phyloP scores from a whole-genome alignment of 2,329 filamentous ascomycete genomes.

The Colletotrichum caudatum region DNA sequence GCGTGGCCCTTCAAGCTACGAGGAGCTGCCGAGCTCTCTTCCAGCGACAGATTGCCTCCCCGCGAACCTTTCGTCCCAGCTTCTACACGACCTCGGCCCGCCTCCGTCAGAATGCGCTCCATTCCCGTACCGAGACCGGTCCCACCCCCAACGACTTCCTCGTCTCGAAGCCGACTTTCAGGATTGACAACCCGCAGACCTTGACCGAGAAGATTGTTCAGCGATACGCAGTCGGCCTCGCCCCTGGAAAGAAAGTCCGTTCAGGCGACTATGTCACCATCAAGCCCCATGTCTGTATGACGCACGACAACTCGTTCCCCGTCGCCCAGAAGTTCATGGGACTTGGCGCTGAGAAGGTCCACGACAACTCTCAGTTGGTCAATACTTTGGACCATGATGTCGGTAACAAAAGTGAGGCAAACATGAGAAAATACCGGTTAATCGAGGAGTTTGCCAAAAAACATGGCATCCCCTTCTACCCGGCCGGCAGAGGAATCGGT shows the following conservation, averaged over 20 bases:
- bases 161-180: slow-evolving; percentile 58
- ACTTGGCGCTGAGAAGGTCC: slow-evolving; percentile 80
- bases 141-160: slow-evolving; percentile 65
- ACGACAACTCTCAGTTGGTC: slow-evolving; percentile 56
- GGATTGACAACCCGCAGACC: slow-evolving; percentile 71
- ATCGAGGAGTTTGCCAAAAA: slow-evolving; percentile 85
- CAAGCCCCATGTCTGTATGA: slow-evolving; percentile 76
- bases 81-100: slow-evolving; percentile 40
- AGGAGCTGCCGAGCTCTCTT: slow-evolving; percentile 61
- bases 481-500: slow-evolving; percentile 80
- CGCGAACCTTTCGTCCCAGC: slow-evolving; percentile 24
- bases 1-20: slow-evolving; percentile 46
- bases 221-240: slow-evolving; percentile 79
- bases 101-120: slow-evolving; percentile 67
- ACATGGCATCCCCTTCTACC: slow-evolving; percentile 83
- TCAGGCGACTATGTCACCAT: slow-evolving; percentile 88
- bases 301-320: slow-evolving; percentile 86
- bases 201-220: slow-evolving; percentile 95
- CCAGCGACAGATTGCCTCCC: slow-evolving; percentile 48
- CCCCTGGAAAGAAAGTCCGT: slow-evolving; percentile 79
- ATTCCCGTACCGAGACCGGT: slow-evolving; percentile 71
- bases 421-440: slow-evolving; percentile 83
- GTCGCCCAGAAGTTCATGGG: slow-evolving; percentile 81
- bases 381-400: slow-evolving; percentile 82
- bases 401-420: slow-evolving; percentile 50